Evolutionary conservation across 306 rosid genomes (phyloP).

Genomic region (Geum urbanum): DNA sequence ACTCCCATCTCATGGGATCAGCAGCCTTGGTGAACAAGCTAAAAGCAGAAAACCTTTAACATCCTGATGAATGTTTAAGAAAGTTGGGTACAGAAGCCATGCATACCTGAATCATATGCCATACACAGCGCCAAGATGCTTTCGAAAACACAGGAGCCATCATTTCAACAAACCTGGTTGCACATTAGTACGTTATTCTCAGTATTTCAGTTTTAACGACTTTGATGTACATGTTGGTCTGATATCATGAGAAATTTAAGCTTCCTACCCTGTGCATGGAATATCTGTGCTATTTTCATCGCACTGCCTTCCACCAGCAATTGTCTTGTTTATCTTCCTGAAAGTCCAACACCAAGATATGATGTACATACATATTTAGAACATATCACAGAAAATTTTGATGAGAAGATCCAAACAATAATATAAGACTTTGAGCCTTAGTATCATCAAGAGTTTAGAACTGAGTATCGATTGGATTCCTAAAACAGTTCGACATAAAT

Average conservation of each 20-base stretch:
- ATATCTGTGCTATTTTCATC: slow-evolving; percentile 60
- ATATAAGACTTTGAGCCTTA: neutral
- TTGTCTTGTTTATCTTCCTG: slow-evolving; percentile 64
- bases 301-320: slow-evolving; percentile 51
- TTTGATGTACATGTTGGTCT: neutral
- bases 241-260: neutral
- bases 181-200: neutral
- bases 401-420: neutral
- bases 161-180: slow-evolving; percentile 43
- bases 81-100: neutral
- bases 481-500: neutral
- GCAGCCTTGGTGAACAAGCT: neutral
- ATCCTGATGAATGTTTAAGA: neutral
- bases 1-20: neutral
- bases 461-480: neutral
- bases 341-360: neutral
- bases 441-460: neutral
- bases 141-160: slow-evolving; percentile 51
- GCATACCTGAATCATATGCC: slow-evolving; percentile 49
- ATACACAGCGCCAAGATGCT: slow-evolving; percentile 43
- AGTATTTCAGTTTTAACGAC: neutral
- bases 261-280: slow-evolving; percentile 72
- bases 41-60: neutral
- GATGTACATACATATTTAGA: neutral
- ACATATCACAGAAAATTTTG: neutral